Evolutionary conservation across 768 basidiomycete genomes (phyloP), one percentile per base, ranked within the genome.

Genomic region (Lentinula aciculospora): DNA sequence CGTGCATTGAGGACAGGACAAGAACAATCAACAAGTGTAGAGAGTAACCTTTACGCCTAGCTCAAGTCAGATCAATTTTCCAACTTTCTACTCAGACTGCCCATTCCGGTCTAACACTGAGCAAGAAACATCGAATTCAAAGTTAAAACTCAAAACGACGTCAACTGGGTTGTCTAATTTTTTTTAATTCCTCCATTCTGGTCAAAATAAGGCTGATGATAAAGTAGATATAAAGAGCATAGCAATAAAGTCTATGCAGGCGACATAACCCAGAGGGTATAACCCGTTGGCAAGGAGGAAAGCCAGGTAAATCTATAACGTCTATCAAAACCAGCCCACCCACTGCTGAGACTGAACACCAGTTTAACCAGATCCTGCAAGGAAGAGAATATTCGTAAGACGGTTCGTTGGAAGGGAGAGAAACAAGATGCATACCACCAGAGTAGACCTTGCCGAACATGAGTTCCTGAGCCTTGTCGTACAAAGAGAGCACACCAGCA

Each of bases 401-500:
- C 31, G 17, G 23, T 15, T n/a, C 15, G 39, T 46, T 19, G 1
- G 23, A 12, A 28, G 31, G 17, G 23, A 23, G 9, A 23, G 23
- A 6, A 10, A 25, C 3, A 15, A n/a, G 40, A 25, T n/a, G 73
- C 78, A 60, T 72, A 86, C 90, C 92, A 80, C 93, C 94, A 64
- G 94, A 88, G 90, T 98, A 98, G 76, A 98, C 95, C 84, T 96
- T 97, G 86, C 95, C 94, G 78, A 98, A 98, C 83, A 95, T 75
- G 66, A 93, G 74, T 73, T 92, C 81, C 75, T 98, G 96, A 69
- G 97, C 86, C 81, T 98, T 96, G 86, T 98, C 97, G 79, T 98
- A 98, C 61, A 98, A 80, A 53, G 97, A 98, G 71, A 99, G 77
- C 67, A 98, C 97, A 93, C 96, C 96, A 74, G 96, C 96, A 81